These are phyloP conservation scores for Tolypocladium amazonense DNA, from an alignment of 2,329 filamentous ascomycete genomes.

Conservation along the genomic window DNA sequence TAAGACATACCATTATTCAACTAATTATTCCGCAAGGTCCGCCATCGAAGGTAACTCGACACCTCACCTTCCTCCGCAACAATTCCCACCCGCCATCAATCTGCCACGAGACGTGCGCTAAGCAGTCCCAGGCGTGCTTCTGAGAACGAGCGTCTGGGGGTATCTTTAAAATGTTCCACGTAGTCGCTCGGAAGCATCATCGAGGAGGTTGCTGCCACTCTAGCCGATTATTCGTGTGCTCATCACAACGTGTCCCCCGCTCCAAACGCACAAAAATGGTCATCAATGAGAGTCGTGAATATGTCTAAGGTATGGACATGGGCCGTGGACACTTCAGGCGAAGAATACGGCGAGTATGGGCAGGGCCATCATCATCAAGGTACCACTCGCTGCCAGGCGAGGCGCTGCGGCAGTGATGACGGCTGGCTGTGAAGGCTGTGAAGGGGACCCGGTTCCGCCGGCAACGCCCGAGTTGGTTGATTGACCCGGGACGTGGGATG, in stretches of 20 bases:
- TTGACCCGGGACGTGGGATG: background rate
- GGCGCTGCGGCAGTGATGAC: background rate
- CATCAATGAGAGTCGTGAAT: background rate
- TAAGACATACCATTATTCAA: background rate
- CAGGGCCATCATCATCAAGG: background rate
- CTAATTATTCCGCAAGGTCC: background rate
- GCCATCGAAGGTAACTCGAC: background rate
- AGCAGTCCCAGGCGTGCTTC: background rate
- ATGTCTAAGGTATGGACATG: background rate
- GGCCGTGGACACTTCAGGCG: background rate
- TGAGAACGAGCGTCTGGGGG: background rate
- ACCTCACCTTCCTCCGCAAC: background rate
- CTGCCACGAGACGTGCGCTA: background rate
- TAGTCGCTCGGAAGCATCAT: background rate
- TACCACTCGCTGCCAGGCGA: background rate
- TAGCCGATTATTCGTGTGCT: background rate
- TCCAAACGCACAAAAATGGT: background rate
- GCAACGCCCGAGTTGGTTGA: background rate
- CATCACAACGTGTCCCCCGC: background rate
- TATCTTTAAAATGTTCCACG: background rate
- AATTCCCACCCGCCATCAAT: background rate
- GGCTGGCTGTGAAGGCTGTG: background rate
- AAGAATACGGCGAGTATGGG: background rate
- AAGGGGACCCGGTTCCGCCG: background rate
- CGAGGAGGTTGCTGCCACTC: background rate